Conservation (phyloP, 2,329 filamentous ascomycete species). For the Pseudogymnoascus sp. region DNA sequence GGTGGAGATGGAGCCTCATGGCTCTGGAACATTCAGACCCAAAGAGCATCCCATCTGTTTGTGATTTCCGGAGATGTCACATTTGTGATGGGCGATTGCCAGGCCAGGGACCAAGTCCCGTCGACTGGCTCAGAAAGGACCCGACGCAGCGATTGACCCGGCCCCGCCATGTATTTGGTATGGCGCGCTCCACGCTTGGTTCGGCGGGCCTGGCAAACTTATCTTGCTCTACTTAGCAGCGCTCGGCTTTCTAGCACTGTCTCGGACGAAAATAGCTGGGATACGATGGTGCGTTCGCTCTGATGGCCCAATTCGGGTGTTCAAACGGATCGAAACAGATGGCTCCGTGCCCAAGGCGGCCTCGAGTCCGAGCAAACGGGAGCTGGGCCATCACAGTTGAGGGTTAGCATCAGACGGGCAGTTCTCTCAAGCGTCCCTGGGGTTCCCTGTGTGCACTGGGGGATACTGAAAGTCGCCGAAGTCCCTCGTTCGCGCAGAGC, state of each 20-base stretch:
- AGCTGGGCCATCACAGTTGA: not conserved
- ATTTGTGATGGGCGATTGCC: not conserved
- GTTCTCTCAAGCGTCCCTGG: not conserved
- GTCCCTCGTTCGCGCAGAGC: not conserved
- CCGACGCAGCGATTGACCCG: not conserved
- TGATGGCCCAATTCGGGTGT: not conserved
- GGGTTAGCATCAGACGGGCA: not conserved
- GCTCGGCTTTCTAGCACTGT: constrained; percentile 1
- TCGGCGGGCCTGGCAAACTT: not conserved
- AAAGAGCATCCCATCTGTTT: not conserved
- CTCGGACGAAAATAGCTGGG: constrained; percentile 1
- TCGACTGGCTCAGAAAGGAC: not conserved
- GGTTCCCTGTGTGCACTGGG: not conserved
- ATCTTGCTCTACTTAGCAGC: not conserved
- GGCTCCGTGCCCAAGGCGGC: not conserved
- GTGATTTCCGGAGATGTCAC: not conserved
- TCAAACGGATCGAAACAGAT: constrained; percentile 4
- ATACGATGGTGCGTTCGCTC: not conserved
- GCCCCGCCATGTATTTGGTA: not conserved
- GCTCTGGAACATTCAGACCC: not conserved
- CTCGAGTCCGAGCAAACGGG: not conserved
- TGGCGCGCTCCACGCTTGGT: not conserved
- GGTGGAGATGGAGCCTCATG: constrained; percentile 1
- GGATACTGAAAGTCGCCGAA: not conserved
- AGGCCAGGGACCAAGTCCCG: not conserved